Evolutionary conservation across 345 rosid genomes (phyloP), one percentile per base, ranked within the genome.

Genomic region (Lumnitzera racemosa): DNA sequence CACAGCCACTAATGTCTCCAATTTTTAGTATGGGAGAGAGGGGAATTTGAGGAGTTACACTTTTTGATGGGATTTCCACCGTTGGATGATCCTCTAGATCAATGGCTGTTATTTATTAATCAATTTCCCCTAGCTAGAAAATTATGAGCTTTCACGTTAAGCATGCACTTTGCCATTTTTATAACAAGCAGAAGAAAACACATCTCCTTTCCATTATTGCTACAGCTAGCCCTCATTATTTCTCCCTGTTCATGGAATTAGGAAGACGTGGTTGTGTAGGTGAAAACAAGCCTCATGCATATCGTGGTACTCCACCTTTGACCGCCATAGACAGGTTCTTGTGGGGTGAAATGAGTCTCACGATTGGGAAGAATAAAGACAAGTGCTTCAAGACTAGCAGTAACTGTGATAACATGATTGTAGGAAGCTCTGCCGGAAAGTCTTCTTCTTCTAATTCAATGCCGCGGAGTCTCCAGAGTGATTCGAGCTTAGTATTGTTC

Each of bases 311-410:
- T 48, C 82, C 85, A 4, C 97, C 91, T 25, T 66, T 89, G 66
- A 83, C 96, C 15, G 94, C 98, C 58, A 80, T 81, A 15, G 97
- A 89, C 20, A 82, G 90, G 69, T 92, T 89, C 67, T 64, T 89
- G 57, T 75, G 76, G 75, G 80, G 90, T 20, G 52, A 59, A 27
- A 77, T 81, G 67, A 78, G 68, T 72, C 54, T 58, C 36, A 47
- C 20, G 16, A 13, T 75, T 31, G 53, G 63, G 51, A 63, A 51
- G 60, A 67, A 66, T 49, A 76, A 57, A 53, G 43, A 36, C 48
- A 46, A 25, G 27, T 29, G 64, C 55, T 62, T 61, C 67, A 11
- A 74, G 49, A 31, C 67, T 24, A 47, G 64, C 15, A 36, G 56
- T 0, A 25, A 49, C 60, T 64, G 70, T 65, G 76, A 70, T 65